A percentile compares a stretch with the other conserved stretches of the same genome.
phyloP scores from a whole-genome alignment of 2,329 filamentous ascomycete species.

The Fusarium paranaense region DNA sequence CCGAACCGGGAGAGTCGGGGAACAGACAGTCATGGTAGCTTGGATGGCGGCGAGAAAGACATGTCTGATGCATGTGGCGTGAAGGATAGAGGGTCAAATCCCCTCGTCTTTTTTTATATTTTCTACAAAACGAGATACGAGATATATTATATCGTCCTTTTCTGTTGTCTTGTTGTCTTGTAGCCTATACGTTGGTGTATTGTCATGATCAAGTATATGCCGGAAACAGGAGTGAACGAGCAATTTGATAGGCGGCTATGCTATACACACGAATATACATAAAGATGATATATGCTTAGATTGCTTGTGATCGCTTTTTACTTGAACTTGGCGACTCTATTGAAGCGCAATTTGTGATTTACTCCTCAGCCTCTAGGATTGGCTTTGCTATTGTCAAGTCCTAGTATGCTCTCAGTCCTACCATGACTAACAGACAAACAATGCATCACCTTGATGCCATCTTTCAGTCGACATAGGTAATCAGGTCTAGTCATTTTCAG shows the following conservation, averaged over 20 bases:
- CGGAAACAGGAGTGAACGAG: background rate
- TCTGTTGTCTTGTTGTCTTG: constrained; percentile 12
- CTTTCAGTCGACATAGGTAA: constrained; percentile 34
- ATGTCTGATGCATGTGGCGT: constrained; percentile 16
- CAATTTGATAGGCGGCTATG: background rate
- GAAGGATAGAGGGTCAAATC: constrained; percentile 12
- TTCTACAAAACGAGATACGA: constrained; percentile 39
- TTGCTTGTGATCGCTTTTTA: background rate
- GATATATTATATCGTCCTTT: constrained; percentile 41
- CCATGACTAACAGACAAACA: constrained; percentile 57
- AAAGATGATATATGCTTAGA: background rate
- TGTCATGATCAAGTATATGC: background rate
- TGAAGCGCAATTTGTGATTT: background rate
- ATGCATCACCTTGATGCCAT: constrained; percentile 54
- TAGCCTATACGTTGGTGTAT: background rate
- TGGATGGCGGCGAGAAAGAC: background rate
- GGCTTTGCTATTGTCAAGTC: constrained; percentile 46
- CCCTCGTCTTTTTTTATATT: constrained; percentile 27
- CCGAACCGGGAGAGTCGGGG: constrained; percentile 2
- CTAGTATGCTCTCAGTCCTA: constrained; percentile 54
- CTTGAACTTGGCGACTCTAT: background rate
- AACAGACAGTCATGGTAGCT: constrained; percentile 2
- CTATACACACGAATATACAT: background rate
- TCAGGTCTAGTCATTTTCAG: background rate
- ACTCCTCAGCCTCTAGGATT: background rate